A percentile compares a stretch with the other conserved stretches of the same genome.
phyloP scores from a whole-genome alignment of 1,284 basidiomycete genomes.

The Papiliotrema laurentii region DNA sequence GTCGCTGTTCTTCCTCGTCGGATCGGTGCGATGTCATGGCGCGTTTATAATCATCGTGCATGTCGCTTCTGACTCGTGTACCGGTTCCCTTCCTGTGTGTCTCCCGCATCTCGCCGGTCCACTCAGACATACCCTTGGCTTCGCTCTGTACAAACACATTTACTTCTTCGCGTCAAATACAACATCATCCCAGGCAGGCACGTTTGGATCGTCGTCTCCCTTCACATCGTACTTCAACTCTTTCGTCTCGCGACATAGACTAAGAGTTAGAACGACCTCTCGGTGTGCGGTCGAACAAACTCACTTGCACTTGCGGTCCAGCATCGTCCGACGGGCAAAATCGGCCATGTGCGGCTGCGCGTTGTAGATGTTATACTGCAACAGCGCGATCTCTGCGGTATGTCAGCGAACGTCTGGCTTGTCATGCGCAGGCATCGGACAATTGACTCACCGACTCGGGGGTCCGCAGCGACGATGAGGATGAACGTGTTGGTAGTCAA shows the following conservation, averaged over 20 bases:
- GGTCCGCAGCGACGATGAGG: slow-evolving; percentile 74
- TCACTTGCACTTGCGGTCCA: slow-evolving; percentile 44
- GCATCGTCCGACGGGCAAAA: slow-evolving; percentile 30
- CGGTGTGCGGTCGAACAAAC: slow-evolving; percentile 5
- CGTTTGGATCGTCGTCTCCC: slow-evolving; percentile 29
- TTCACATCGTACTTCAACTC: slow-evolving; percentile 35
- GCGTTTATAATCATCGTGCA: too few species aligned
- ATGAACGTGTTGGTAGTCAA: slow-evolving; percentile 94
- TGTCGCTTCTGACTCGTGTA: too few species aligned
- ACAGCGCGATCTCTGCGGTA: slow-evolving; percentile 46
- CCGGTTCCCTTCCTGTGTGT: too few species aligned
- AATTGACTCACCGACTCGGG: slow-evolving; percentile 66
- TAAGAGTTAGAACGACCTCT: slow-evolving; percentile 4
- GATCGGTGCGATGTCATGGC: too few species aligned
- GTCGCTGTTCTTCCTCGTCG: too few species aligned
- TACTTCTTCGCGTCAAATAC: background rate
- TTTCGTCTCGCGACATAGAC: slow-evolving; percentile 26
- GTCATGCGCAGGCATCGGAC: too few species aligned
- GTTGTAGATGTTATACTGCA: slow-evolving; percentile 51
- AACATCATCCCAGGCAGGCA: slow-evolving; percentile 39
- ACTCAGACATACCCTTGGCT: too few species aligned
- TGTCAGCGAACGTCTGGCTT: too few species aligned
- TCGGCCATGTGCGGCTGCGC: slow-evolving; percentile 50
- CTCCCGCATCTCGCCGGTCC: too few species aligned
- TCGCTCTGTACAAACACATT: too few species aligned